Evolutionary conservation across 2,329 filamentous ascomycete genomes (phyloP).

Genomic region (Phaeosphaeriaceae sp.): DNA sequence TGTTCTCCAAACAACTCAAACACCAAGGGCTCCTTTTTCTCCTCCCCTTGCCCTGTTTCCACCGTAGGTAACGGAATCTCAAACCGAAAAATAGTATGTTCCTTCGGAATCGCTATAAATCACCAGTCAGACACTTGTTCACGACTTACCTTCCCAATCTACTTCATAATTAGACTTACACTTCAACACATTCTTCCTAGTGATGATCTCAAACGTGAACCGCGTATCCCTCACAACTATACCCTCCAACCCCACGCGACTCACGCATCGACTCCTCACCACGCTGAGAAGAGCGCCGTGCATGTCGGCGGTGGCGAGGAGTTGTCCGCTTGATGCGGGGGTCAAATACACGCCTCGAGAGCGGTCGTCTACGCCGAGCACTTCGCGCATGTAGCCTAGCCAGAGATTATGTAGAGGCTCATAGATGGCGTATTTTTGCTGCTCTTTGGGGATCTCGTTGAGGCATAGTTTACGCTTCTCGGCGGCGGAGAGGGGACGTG

Average conservation of each 20-base stretch:
- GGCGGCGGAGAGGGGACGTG: constrained; percentile 77
- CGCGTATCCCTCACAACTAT: constrained; percentile 90
- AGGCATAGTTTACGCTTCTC: constrained; percentile 77
- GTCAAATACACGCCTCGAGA: constrained; percentile 58
- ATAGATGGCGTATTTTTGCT: constrained; percentile 78
- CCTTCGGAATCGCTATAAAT: constrained; percentile 76
- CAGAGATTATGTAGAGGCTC: constrained; percentile 80
- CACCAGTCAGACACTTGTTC: constrained; percentile 12
- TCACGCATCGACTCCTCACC: constrained; percentile 79
- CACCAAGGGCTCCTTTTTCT: constrained; percentile 63
- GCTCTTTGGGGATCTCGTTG: constrained; percentile 74
- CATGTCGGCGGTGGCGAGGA: constrained; percentile 86
- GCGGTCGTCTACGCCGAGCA: constrained; percentile 68
- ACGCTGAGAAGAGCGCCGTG: constrained; percentile 88
- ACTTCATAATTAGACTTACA: constrained; percentile 53
- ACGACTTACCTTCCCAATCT: constrained; percentile 50
- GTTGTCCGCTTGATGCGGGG: constrained; percentile 68
- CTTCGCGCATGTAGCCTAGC: constrained; percentile 83
- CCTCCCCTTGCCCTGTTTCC: constrained; percentile 24
- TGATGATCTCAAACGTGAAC: constrained; percentile 86
- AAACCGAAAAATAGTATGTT: constrained; percentile 85
- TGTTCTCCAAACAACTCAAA: constrained; percentile 91
- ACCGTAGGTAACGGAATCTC: constrained; percentile 63
- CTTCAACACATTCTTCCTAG: constrained; percentile 73
- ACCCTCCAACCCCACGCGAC: constrained; percentile 82